Conservation (phyloP, 768 basidiomycete genomes). For the Chiua virens region DNA sequence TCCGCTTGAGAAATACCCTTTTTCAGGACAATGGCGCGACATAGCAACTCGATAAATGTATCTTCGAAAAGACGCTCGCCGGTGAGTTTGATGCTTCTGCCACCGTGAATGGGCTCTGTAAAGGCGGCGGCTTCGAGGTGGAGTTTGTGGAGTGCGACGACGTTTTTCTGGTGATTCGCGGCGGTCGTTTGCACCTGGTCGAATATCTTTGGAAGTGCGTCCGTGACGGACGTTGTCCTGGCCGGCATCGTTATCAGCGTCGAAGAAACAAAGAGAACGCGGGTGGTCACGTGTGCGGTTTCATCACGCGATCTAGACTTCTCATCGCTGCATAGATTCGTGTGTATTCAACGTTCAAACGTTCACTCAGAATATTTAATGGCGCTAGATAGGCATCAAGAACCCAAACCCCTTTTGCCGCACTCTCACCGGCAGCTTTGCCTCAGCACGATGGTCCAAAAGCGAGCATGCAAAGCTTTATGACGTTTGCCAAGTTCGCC, state of each 20-base stretch:
- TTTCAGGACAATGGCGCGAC: conserved; percentile 66
- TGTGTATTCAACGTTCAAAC: no score
- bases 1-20: conserved; percentile 80
- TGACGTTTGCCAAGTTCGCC: no score
- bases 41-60: conserved; percentile 57
- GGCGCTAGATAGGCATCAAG: no score
- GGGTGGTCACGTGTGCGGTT: conserved; percentile 17
- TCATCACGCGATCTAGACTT: conserved; percentile 4
- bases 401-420: no score
- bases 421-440: no score
- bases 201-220: conserved; percentile 53
- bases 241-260: conserved; percentile 16
- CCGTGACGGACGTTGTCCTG: conserved; percentile 5
- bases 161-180: conserved; percentile 89
- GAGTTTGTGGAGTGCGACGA: conserved; percentile 77
- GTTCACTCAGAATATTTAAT: no score
- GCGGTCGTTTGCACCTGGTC: conserved; percentile 72
- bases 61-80: conserved; percentile 82
- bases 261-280: neutral
- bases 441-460: no score
- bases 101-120: conserved; percentile 50
- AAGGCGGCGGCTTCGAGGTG: conserved; percentile 62
- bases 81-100: conserved; percentile 51
- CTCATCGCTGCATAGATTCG: no score
- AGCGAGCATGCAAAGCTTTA: no score